These are phyloP conservation scores for Pseudognaphalium luteoalbum DNA, from an alignment of 129 eudicot genomes.

Conservation along the genomic window DNA sequence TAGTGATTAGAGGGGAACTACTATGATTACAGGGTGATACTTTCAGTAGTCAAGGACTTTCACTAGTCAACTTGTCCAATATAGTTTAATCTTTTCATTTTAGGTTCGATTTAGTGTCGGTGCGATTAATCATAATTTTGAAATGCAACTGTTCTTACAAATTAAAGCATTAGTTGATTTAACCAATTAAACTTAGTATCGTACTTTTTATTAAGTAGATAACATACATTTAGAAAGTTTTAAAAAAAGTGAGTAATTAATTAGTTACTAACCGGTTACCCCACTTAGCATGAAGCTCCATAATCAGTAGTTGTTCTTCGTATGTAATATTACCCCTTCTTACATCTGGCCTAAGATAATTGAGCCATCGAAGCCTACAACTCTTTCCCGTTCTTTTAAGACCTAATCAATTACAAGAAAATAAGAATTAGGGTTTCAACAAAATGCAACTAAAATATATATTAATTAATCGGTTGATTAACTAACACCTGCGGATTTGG, in stretches of 20 bases:
- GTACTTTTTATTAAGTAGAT: not conserved
- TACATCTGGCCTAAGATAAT: conserved; percentile 93
- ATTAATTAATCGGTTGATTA: not conserved
- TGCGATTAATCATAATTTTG: too few relatives aligned
- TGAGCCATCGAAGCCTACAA: conserved; percentile 90
- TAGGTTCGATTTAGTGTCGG: too few relatives aligned
- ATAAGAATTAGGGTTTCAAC: not conserved
- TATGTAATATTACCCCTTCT: conserved; percentile 88
- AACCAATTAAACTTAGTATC: too few relatives aligned
- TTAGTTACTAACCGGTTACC: conserved; percentile 66
- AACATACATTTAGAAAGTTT: not conserved
- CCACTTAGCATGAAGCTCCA: conserved; percentile 97
- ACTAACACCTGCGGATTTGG: conserved; percentile 72
- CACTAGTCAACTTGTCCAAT: too few relatives aligned
- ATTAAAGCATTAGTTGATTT: too few relatives aligned
- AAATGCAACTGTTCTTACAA: too few relatives aligned
- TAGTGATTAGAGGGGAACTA: too few relatives aligned
- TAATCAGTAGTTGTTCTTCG: conserved; percentile 83
- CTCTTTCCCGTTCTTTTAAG: conserved; percentile 96
- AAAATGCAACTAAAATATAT: not conserved
- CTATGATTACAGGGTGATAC: too few relatives aligned
- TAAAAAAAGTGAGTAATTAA: not conserved
- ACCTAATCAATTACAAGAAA: conserved; percentile 38
- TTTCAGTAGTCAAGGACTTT: too few relatives aligned
- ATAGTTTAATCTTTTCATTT: too few relatives aligned